Base-by-base conservation (phyloP, 192 early-diverging fungal genomes). In the Obelidium mucronatum region DNA sequence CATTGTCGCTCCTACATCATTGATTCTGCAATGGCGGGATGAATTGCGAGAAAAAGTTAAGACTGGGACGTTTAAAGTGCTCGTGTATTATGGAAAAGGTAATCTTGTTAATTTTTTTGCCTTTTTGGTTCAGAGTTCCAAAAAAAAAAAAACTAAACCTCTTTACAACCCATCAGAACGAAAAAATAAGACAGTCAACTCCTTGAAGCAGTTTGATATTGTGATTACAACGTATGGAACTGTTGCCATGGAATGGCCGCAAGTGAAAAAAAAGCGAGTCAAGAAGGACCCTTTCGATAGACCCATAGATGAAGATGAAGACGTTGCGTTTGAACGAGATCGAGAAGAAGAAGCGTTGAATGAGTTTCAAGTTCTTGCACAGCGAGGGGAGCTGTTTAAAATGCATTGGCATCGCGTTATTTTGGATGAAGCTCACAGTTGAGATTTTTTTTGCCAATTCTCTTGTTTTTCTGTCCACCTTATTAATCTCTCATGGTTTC, bases 11-110 rank as follows among this genome's bases (percentile, higher is more conserved):
- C 93, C 94, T 1, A 82, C 91, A 1, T 83, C 90, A 0, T 76
- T 93, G 17, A 79, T 95, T 36, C 76, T 86, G 40, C 94, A 95
- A 54, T 95, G 94, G 94, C 78, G 80, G 33, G 78, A 80, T 35
- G 94, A 95, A 77, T 78, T 94, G 19, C 37, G 76, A 35, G 79
- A 74, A n/a, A 91, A 90, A 74, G 85, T 91, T 1, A 64, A 73
- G 2, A 78, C 80, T 1, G 83, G 87, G 3, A 44, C 71, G 0
- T 77, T 94, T 1, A 88, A 83, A 22, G 85, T 93, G 11, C 67
- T 88, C 22, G 40, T 94, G 1, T 90, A 93, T 69, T 91, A 95
- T 76, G 90, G 91, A 1, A 62, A 71, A 40, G 60, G 67, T 51
- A 17, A 0, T 24, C n/a, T 22, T 39, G 2, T 26, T 31, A 3